Conservation (phyloP, 108 stramenopile species). For the Skeletonema potamos region DNA sequence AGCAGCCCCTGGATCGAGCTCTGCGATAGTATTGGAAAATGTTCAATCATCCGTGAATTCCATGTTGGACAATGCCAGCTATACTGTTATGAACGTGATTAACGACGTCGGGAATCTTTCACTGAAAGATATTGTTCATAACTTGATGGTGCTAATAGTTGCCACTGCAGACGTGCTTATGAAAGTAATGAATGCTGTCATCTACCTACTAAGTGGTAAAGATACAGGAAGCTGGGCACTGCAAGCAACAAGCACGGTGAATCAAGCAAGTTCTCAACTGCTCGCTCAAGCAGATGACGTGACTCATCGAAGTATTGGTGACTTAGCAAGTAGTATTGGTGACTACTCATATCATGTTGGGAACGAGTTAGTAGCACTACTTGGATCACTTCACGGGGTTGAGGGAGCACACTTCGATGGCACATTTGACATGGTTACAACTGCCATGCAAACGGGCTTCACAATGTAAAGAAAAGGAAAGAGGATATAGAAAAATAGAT, state of each 20-base stretch:
- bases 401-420: background rate
- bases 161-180: slow-evolving; percentile 28
- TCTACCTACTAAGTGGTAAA: slow-evolving; percentile 37
- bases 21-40: slow-evolving; percentile 7
- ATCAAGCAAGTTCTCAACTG: slow-evolving; percentile 15
- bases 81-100: slow-evolving; percentile 9
- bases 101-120: slow-evolving; percentile 23
- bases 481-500: background rate
- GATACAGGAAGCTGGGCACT: slow-evolving; percentile 24
- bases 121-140: slow-evolving; percentile 29
- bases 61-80: slow-evolving; percentile 22
- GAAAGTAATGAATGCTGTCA: slow-evolving; percentile 29
- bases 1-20: slow-evolving; percentile 18
- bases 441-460: slow-evolving; percentile 24
- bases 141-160: slow-evolving; percentile 23
- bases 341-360: slow-evolving; percentile 33
- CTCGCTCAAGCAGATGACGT: slow-evolving; percentile 31
- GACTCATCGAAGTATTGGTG: slow-evolving; percentile 25
- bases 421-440: slow-evolving; percentile 9
- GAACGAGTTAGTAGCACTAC: slow-evolving; percentile 23
- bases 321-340: slow-evolving; percentile 23
- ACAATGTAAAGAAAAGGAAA: slow-evolving; percentile 5
- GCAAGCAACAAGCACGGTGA: slow-evolving; percentile 21
- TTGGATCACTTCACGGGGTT: slow-evolving; percentile 6
- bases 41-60: slow-evolving; percentile 18